Evolutionary conservation across 768 basidiomycete species (phyloP), one percentile per base, ranked within the genome.

Genomic region (Mycena leptocephala): DNA sequence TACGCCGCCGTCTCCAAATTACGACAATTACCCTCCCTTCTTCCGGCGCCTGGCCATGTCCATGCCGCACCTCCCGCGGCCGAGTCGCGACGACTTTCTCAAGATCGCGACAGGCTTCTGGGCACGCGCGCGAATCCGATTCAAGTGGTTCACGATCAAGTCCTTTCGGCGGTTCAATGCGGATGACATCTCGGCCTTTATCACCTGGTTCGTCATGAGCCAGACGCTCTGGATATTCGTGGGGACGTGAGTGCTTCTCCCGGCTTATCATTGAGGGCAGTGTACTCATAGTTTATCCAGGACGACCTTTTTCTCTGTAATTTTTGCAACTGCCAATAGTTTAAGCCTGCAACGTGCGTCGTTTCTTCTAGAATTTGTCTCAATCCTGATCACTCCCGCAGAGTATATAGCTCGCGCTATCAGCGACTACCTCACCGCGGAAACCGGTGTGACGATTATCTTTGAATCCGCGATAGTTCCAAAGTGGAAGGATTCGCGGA

Each of bases 401-500:
- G 96, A 94, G 81, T 95, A 93, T 80, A 90, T 99, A 41, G 98
- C 98, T 13, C 91, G 93, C 39, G 93, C 92, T 9, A 94, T 99
- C 61, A 98, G 97, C 76, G 94, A 97, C 83, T 97, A 99, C 83
- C 87, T 99, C 72, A 99, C 98, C 7, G 89, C 94, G 0, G 95
- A 97, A 82, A 98, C 97, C 0, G 98, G 98, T 2, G 93, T 98
- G 51, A 97, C 93, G 18, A 93, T 99, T 79, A 95, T 98, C 67
- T 99, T 99, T 83, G 98, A 99, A 84, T 97, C 96, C 6, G 98
- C 98, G 35, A 97, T 99, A 79, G 97, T 99, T 13, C 98, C 98
- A 3, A 97, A 96, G 83, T 98, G 97, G 97, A 95, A 96, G 76
- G 96, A 97, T 80, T 97, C 97, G 13, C 94, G 95, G 18, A 94